Conservation (phyloP, 148 eudicot genomes). For the Cornus suecica region DNA sequence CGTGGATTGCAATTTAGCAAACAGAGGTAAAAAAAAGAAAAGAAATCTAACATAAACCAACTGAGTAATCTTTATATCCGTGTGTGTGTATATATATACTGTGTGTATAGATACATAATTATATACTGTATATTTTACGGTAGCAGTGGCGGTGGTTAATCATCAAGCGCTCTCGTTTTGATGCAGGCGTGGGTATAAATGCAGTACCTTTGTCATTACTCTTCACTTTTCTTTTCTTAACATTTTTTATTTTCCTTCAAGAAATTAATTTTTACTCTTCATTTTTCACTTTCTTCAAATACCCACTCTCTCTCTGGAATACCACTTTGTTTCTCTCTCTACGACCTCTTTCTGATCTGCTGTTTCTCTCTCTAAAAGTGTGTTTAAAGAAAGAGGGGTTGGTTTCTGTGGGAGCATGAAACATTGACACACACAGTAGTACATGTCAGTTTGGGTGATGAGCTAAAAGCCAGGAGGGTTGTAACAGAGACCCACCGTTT, state of each 20-base stretch:
- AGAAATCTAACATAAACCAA: too few relatives aligned
- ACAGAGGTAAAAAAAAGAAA: too few relatives aligned
- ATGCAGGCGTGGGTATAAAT: constrained; percentile 83
- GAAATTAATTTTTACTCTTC: constrained; percentile 1
- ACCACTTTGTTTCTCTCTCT: constrained; percentile 14
- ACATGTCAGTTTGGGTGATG: not conserved
- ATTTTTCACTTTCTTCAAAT: constrained; percentile 20
- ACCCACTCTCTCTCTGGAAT: not conserved
- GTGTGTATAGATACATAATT: not conserved
- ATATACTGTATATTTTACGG: constrained; percentile 9
- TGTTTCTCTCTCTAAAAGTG: constrained; percentile 32
- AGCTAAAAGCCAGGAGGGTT: constrained; percentile 13
- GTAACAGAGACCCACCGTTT: constrained; percentile 24
- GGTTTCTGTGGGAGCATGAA: constrained; percentile 2
- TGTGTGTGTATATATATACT: too few relatives aligned
- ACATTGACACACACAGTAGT: constrained; percentile 4
- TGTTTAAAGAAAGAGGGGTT: too few relatives aligned
- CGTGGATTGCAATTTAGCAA: not conserved
- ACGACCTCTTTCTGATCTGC: constrained; percentile 20
- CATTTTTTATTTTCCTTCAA: not conserved
- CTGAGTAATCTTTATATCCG: too few relatives aligned
- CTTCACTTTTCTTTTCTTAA: constrained; percentile 17
- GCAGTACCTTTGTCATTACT: constrained; percentile 42
- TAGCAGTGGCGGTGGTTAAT: constrained; percentile 93
- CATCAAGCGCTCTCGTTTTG: constrained; percentile 75